Evolutionary conservation across 345 rosid species (phyloP).

Genomic region (Cochlearia excelsa): DNA sequence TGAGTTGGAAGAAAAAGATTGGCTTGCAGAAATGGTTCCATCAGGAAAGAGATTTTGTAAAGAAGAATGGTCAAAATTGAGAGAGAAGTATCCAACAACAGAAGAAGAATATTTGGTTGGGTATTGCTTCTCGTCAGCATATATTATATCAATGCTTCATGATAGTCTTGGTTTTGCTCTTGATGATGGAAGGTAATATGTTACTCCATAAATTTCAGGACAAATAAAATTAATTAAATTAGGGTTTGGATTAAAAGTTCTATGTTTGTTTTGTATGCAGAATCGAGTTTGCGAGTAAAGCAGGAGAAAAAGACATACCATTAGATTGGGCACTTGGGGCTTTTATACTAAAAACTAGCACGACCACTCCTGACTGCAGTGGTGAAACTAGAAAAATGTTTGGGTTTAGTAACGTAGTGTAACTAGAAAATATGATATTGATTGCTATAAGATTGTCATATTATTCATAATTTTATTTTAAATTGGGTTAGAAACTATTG

Average conservation of each 20-base stretch:
- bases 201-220: not conserved
- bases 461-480: too few relatives aligned
- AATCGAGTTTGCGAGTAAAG: conserved; percentile 47
- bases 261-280: conserved; percentile 35
- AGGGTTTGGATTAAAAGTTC: not conserved
- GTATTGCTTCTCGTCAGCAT: conserved; percentile 82
- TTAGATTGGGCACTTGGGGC: conserved; percentile 88
- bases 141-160: conserved; percentile 71
- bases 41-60: not conserved
- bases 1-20: not conserved
- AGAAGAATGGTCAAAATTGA: not conserved
- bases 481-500: too few relatives aligned
- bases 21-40: not conserved
- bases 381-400: conserved; percentile 17
- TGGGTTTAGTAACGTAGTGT: conserved; percentile 2
- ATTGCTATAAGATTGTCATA: not conserved
- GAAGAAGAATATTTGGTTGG: conserved; percentile 53
- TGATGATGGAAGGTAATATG: conserved; percentile 49
- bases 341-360: conserved; percentile 55
- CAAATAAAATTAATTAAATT: not conserved
- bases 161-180: conserved; percentile 65
- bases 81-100: not conserved
- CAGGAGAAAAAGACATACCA: conserved; percentile 44
- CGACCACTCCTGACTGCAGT: not conserved
- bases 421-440: not conserved